Percentiles rank a stretch among this genome's conserved stretches.
These are phyloP conservation scores for Fraxinus anomala DNA, from an alignment of 257 asterid species.

Conservation along the genomic window DNA sequence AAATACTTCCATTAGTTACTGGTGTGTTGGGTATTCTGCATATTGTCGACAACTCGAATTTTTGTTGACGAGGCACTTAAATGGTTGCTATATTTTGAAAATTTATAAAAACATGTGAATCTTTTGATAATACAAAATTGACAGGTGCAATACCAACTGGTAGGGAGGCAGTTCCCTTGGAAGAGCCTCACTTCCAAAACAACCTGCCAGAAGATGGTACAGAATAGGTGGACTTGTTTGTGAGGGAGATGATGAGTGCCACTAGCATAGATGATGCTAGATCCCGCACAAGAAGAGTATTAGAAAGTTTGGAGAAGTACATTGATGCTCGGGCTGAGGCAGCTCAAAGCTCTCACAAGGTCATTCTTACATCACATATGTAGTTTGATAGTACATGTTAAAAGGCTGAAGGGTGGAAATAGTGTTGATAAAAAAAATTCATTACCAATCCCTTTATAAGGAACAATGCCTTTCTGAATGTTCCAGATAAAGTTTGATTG, in stretches of 20 bases:
- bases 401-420: background rate
- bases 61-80: slow-evolving; percentile 4
- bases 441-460: background rate
- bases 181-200: slow-evolving; percentile 39
- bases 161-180: slow-evolving; percentile 27
- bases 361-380: slow-evolving; percentile 26
- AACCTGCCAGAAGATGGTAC: slow-evolving; percentile 64
- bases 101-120: background rate
- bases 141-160: slow-evolving; percentile 1
- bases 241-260: slow-evolving; percentile 70
- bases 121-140: slow-evolving; percentile 37
- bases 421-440: background rate
- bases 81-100: background rate
- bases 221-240: slow-evolving; percentile 76
- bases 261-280: slow-evolving; percentile 75
- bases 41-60: background rate
- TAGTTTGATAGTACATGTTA: background rate
- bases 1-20: background rate
- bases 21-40: background rate
- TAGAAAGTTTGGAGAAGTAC: slow-evolving; percentile 71
- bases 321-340: slow-evolving; percentile 47
- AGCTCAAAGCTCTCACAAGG: slow-evolving; percentile 62
- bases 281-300: slow-evolving; percentile 53
- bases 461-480: too few species aligned
- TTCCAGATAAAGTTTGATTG: too few species aligned